Evolutionary conservation across 2,329 filamentous ascomycete genomes (phyloP).

Genomic region (Cladosporium sp.): DNA sequence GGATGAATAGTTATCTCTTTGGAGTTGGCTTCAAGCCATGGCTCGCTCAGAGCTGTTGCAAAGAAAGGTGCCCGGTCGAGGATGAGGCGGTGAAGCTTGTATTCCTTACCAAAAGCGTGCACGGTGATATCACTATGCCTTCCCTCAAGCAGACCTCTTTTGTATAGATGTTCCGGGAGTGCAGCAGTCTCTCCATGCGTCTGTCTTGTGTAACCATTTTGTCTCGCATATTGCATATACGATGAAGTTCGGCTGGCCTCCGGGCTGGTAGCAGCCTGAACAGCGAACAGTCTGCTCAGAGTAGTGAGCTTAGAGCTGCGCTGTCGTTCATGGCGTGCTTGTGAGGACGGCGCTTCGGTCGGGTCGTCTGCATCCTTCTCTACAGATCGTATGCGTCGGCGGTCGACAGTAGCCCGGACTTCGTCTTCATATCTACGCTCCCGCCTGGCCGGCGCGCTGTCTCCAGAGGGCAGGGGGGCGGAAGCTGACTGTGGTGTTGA

Average conservation of each 20-base stretch:
- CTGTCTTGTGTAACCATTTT: conserved; percentile 19
- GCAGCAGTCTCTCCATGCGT: conserved; percentile 28
- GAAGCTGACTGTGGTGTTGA: conserved; percentile 21
- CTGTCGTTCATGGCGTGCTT: conserved; percentile 34
- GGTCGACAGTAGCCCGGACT: conserved; percentile 26
- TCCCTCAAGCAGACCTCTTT: conserved; percentile 52
- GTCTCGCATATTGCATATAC: conserved; percentile 35
- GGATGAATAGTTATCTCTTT: conserved; percentile 55
- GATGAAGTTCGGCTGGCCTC: conserved; percentile 43
- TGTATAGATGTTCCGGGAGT: conserved; percentile 54
- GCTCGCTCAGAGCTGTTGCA: conserved; percentile 53
- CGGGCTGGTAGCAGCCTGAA: conserved; percentile 39
- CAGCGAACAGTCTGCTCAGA: conserved; percentile 48
- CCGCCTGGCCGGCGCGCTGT: conserved; percentile 12
- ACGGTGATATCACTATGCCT: conserved; percentile 57
- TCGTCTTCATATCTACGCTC: conserved; percentile 24
- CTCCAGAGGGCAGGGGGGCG: conserved; percentile 3
- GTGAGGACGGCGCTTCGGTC: conserved; percentile 39
- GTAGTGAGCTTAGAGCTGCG: conserved; percentile 46
- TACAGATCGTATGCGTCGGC: conserved; percentile 41
- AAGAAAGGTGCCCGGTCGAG: conserved; percentile 60
- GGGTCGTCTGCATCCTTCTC: conserved; percentile 54
- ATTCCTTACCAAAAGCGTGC: conserved; percentile 53
- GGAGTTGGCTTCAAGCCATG: conserved; percentile 56
- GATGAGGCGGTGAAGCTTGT: conserved; percentile 55